These are phyloP conservation scores for Tanacetum coccineum DNA, from an alignment of 129 eudicot genomes.

Conservation along the genomic window DNA sequence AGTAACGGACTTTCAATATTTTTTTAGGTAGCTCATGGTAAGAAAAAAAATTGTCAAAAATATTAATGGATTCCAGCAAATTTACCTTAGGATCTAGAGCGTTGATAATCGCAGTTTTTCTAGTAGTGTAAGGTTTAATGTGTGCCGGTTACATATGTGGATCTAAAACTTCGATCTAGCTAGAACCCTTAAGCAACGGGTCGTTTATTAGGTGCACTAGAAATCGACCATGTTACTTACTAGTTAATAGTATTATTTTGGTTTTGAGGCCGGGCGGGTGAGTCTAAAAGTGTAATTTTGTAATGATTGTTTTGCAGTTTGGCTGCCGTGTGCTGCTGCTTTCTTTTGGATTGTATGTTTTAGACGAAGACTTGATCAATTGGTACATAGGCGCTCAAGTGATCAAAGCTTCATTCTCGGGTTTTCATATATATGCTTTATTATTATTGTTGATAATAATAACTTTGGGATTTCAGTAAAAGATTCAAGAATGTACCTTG, in stretches of 20 bases:
- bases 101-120: too few species aligned
- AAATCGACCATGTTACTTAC: neutral
- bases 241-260: neutral
- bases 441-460: slow-evolving; percentile 11
- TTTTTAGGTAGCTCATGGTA: too few species aligned
- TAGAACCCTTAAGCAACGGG: neutral
- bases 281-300: neutral
- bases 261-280: neutral
- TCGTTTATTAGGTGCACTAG: neutral
- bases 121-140: too few species aligned
- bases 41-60: too few species aligned
- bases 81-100: too few species aligned
- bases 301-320: slow-evolving; percentile 46
- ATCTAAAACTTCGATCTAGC: neutral
- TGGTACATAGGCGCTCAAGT: slow-evolving; percentile 14
- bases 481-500: slow-evolving; percentile 1
- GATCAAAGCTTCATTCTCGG: slow-evolving; percentile 1
- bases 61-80: too few species aligned
- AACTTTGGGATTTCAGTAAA: slow-evolving; percentile 8
- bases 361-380: slow-evolving; percentile 30
- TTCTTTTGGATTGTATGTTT: slow-evolving; percentile 68
- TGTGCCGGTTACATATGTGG: too few species aligned
- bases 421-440: slow-evolving; percentile 2
- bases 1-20: too few species aligned
- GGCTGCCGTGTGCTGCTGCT: slow-evolving; percentile 82